A percentile compares a stretch with the other conserved stretches of the same genome.
phyloP scores from a whole-genome alignment of 768 basidiomycete genomes.

The Rhodosporidiobolus sp. region DNA sequence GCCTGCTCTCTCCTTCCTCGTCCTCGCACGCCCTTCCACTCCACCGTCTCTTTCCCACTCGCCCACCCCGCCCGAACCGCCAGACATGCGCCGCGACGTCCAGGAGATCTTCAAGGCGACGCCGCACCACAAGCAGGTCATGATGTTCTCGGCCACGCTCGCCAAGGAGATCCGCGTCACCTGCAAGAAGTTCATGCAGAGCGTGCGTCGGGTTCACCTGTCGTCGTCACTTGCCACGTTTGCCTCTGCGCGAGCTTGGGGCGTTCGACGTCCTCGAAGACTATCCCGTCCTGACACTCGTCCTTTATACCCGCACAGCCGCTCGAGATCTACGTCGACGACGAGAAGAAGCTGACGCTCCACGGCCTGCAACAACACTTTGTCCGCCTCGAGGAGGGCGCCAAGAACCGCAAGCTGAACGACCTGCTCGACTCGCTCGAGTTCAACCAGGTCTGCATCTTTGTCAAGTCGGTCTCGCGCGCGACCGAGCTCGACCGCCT shows the following conservation, averaged over 20 bases:
- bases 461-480: conserved; percentile 95
- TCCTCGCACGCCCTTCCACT: background rate
- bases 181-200: conserved; percentile 99
- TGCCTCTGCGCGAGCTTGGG: too few relatives aligned
- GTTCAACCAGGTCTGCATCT: conserved; percentile 99
- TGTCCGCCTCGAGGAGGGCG: conserved; percentile 89
- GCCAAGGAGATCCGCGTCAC: conserved; percentile 95
- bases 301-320: conserved; percentile 59
- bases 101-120: conserved; percentile 99
- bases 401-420: conserved; percentile 95
- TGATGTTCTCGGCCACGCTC: conserved; percentile 99
- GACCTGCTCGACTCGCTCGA: conserved; percentile 91
- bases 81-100: conserved; percentile 99
- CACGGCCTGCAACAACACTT: conserved; percentile 99
- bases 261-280: too few relatives aligned
- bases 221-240: too few relatives aligned
- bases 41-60: conserved; percentile 37
- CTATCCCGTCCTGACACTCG: background rate
- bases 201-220: conserved; percentile 65
- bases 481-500: conserved; percentile 95
- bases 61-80: conserved; percentile 40
- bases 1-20: conserved; percentile 30
- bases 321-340: conserved; percentile 98
- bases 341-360: conserved; percentile 95
- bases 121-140: conserved; percentile 99